Conservation (phyloP, 2,329 filamentous ascomycete genomes). For the Helotiales sp. region DNA sequence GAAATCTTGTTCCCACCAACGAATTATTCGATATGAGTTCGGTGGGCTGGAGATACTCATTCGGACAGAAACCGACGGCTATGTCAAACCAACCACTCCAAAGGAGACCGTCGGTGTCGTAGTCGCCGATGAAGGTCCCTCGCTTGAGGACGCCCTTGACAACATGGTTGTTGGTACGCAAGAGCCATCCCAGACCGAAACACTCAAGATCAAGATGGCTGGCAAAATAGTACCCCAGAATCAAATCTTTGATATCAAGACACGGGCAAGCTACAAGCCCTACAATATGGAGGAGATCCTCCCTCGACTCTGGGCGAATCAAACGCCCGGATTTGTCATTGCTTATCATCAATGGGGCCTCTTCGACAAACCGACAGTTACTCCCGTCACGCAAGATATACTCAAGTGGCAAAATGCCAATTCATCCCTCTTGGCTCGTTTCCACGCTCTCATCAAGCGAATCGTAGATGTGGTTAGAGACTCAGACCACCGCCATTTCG, state of each 20-base stretch:
- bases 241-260: slow-evolving; percentile 48
- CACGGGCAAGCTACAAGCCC: slow-evolving; percentile 44
- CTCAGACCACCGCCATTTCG: slow-evolving; percentile 23
- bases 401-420: slow-evolving; percentile 31
- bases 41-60: slow-evolving; percentile 57
- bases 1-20: slow-evolving; percentile 64
- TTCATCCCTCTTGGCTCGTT: slow-evolving; percentile 23
- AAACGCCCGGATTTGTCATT: slow-evolving; percentile 56
- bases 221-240: slow-evolving; percentile 43
- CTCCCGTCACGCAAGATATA: slow-evolving; percentile 23
- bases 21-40: slow-evolving; percentile 63
- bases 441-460: slow-evolving; percentile 33
- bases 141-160: slow-evolving; percentile 31
- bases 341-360: slow-evolving; percentile 52
- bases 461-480: slow-evolving; percentile 34
- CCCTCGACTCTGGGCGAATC: slow-evolving; percentile 54
- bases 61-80: slow-evolving; percentile 65
- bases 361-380: slow-evolving; percentile 44
- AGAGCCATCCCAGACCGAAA: slow-evolving; percentile 46
- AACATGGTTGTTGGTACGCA: slow-evolving; percentile 6
- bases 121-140: too few relatives aligned
- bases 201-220: slow-evolving; percentile 39
- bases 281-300: slow-evolving; percentile 45
- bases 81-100: slow-evolving; percentile 42
- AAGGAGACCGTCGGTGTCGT: background rate